Conservation (phyloP, 306 rosid species). For the Acacia acuminata region DNA sequence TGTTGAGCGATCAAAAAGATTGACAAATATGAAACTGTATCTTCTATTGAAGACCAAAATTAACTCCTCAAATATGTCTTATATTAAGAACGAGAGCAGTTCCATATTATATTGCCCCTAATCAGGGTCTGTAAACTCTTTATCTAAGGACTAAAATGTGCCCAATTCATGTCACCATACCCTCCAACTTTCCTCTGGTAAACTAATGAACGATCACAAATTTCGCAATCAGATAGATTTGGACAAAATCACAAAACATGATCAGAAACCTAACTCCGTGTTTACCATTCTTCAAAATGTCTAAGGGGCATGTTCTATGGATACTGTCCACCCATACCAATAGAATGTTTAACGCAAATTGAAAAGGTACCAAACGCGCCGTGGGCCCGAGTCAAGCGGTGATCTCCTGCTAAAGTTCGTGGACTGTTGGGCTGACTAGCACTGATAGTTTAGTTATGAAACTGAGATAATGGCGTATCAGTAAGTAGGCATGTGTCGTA, state of each 20-base stretch:
- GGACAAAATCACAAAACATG: background rate
- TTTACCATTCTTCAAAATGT: conserved; percentile 28
- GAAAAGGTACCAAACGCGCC: background rate
- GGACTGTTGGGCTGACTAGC: conserved; percentile 24
- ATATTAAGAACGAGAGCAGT: rapidly evolving
- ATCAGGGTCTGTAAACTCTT: background rate
- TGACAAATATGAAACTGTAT: too few relatives aligned
- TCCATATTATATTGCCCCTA: background rate
- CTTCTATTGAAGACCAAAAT: too few relatives aligned
- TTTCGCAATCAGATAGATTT: background rate
- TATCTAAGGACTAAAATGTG: background rate
- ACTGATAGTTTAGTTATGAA: conserved; percentile 21
- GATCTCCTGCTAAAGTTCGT: conserved; percentile 26
- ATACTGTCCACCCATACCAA: background rate
- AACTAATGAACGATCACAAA: conserved; percentile 32
- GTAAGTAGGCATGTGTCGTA: background rate
- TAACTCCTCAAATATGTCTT: too few relatives aligned
- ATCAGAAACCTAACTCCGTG: conserved; percentile 12
- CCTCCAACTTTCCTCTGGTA: background rate
- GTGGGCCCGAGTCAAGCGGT: conserved; percentile 35
- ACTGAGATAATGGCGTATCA: conserved; percentile 28
- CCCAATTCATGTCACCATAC: background rate
- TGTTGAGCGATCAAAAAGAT: too few relatives aligned
- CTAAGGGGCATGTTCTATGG: conserved; percentile 19
- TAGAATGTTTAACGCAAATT: background rate